Evolutionary conservation across 441 rosid species (phyloP).

Genomic region (Corymbia citriodora): DNA sequence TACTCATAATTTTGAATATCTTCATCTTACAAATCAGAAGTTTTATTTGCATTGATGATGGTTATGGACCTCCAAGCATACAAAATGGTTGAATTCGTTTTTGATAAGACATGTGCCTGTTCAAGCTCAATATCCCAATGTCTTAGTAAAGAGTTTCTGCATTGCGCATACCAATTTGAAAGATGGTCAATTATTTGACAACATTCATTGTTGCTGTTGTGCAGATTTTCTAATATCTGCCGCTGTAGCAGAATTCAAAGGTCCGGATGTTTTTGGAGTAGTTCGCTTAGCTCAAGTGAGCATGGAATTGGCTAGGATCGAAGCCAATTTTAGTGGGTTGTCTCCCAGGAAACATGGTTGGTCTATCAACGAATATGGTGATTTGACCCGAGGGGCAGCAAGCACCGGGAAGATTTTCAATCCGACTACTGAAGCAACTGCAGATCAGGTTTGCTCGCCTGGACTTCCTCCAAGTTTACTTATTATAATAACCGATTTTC

Average conservation of each 20-base stretch:
- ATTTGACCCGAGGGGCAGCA: slow-evolving; percentile 81
- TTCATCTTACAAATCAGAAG: not conserved
- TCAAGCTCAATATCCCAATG: not conserved
- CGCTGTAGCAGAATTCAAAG: slow-evolving; percentile 91
- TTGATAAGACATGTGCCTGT: not conserved
- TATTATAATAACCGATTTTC: not conserved
- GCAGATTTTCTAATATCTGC: slow-evolving; percentile 85
- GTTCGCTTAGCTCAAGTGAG: slow-evolving; percentile 83
- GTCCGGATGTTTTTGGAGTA: slow-evolving; percentile 76
- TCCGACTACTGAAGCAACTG: slow-evolving; percentile 31
- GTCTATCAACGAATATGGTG: slow-evolving; percentile 88
- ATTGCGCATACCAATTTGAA: not conserved
- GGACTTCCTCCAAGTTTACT: not conserved
- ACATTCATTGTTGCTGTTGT: not conserved
- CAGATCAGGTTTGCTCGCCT: slow-evolving; percentile 40
- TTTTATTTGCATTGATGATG: not conserved
- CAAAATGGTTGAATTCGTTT: not conserved
- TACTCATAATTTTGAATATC: not conserved
- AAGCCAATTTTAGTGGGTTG: slow-evolving; percentile 74
- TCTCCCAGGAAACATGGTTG: slow-evolving; percentile 77
- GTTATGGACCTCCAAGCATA: not conserved
- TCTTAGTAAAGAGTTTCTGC: not conserved
- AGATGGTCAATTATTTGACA: not conserved
- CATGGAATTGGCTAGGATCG: slow-evolving; percentile 83
- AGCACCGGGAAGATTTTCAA: slow-evolving; percentile 76